Evolutionary conservation across 176 grass and related monocot genomes (phyloP), one percentile per base, ranked within the genome.

Genomic region (Olyra latifolia): DNA sequence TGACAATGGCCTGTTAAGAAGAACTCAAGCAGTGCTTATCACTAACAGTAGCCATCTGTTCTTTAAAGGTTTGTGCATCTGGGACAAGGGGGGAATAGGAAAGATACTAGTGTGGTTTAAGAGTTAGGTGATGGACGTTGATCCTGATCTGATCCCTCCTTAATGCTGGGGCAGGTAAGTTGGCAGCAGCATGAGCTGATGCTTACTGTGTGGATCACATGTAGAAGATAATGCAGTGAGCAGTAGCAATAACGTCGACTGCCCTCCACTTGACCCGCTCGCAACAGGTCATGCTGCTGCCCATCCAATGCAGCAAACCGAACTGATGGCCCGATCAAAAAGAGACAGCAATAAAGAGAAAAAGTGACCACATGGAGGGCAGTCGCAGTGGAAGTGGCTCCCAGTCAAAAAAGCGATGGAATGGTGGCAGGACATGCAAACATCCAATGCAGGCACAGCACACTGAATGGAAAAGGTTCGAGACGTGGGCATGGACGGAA

Each of bases 141-240:
- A 54, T 73, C 48, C 28, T 38, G 29, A 39, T 73, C 48, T 73
- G 46, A 27, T 71, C 13, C 48, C 22, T 35, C 24, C 70, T 54
- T 47, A 72, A 52, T 82, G 69, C 44, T 50, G 40, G n/a, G n/a
- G 14, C 62, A 27, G 54, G n/a, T 52, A 22, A 42, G 9, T 49
- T 55, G 48, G 46, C 77, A 68, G 53, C 11, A 62, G 32, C 48
- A 73, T 57, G 60, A 50, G 29, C 53, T 27, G 54, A 54, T 77
- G 20, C 57, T 69, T 30, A 32, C 8, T 69, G 61, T 73, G 66
- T 28, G 27, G 55, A 28, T 77, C 80, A 53, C 87, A 47, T 85
- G 76, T n/a, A 14, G 59, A 66, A 73, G 59, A 79, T 57, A 75
- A 63, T 62, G 50, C 60, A 52, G 24, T 59, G 53, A 57, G 46